These are phyloP conservation scores for Cercospora brassicicola DNA, from an alignment of 2,329 filamentous ascomycete genomes.

Conservation along the genomic window DNA sequence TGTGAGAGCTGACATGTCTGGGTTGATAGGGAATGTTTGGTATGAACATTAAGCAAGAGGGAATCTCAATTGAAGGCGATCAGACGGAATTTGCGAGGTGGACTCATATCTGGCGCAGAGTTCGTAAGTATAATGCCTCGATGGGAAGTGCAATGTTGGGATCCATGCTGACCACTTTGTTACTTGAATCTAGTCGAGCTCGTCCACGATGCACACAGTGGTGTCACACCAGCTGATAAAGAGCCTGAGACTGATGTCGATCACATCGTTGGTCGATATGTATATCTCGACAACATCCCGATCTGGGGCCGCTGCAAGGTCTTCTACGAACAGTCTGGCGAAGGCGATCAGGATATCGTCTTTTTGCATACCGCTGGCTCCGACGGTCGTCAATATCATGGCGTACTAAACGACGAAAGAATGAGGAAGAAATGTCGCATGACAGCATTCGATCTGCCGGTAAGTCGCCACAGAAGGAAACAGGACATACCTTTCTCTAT, in stretches of 20 bases:
- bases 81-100: constrained; percentile 48
- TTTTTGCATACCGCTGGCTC: constrained; percentile 44
- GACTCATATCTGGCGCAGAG: constrained; percentile 51
- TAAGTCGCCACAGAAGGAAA: not conserved
- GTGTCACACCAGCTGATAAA: constrained; percentile 45
- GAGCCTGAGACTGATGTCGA: constrained; percentile 45
- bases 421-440: constrained; percentile 53
- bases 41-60: constrained; percentile 52
- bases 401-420: constrained; percentile 52
- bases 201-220: constrained; percentile 50
- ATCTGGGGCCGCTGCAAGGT: constrained; percentile 53
- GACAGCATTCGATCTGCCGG: constrained; percentile 53
- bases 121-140: constrained; percentile 24
- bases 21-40: constrained; percentile 38
- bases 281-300: constrained; percentile 47
- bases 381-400: constrained; percentile 53
- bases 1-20: constrained; percentile 15
- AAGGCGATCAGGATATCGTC: constrained; percentile 49
- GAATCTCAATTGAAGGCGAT: constrained; percentile 51
- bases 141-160: too few species aligned
- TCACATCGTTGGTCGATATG: constrained; percentile 50
- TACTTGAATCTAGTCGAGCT: constrained; percentile 42
- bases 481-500: too few species aligned
- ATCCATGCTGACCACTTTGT: too few species aligned
- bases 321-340: constrained; percentile 52